Conservation (phyloP, 228 moss, liverwort and hornwort genomes). For the Sphagnum magellanicum region DNA sequence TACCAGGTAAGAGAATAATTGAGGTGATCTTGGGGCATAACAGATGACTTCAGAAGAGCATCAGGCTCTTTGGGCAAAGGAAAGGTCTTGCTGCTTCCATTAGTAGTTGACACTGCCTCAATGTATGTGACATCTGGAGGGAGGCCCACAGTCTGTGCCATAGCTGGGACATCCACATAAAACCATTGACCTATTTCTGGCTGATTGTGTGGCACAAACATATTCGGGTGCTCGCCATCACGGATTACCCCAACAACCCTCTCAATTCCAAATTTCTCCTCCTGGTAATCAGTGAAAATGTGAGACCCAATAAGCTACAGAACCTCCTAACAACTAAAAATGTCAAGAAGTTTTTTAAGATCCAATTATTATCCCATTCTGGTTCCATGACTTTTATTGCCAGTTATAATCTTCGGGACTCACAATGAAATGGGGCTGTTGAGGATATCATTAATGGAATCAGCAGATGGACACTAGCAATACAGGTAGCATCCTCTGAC, state of each 20-base stretch:
- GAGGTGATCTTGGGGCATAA: conserved; percentile 95
- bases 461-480: too few species aligned
- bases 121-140: conserved; percentile 59
- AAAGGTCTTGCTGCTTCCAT: conserved; percentile 35
- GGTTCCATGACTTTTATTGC: too few species aligned
- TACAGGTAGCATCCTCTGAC: too few species aligned
- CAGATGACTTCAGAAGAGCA: conserved; percentile 70
- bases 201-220: conserved; percentile 87
- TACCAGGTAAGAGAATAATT: conserved; percentile 98
- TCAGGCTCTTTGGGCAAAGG: conserved; percentile 79
- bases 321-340: too few species aligned
- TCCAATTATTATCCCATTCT: too few species aligned
- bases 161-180: conserved; percentile 77
- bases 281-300: not conserved
- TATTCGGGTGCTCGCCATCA: conserved; percentile 86
- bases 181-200: conserved; percentile 92
- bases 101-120: conserved; percentile 53
- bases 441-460: too few species aligned
- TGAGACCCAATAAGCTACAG: too few species aligned
- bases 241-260: conserved; percentile 76
- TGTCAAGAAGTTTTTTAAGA: too few species aligned
- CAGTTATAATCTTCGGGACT: too few species aligned
- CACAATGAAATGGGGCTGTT: too few species aligned
- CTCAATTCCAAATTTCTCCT: conserved; percentile 4
- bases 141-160: conserved; percentile 67